Base-by-base conservation (phyloP, 768 basidiomycete genomes). In the Clavaria fumosa region DNA sequence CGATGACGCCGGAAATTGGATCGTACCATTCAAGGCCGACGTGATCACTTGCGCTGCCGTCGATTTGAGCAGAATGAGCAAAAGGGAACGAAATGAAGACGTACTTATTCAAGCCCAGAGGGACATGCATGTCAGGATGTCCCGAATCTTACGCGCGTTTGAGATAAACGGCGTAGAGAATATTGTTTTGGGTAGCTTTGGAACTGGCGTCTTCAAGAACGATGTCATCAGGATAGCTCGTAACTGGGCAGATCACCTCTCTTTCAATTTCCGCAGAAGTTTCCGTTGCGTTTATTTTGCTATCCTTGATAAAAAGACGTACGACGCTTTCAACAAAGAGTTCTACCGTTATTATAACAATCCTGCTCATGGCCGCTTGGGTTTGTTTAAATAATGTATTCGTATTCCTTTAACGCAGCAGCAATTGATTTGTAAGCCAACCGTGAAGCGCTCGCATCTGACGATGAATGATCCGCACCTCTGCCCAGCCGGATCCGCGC, bases 161-260 rank as follows among this genome's bases (percentile, higher is more conserved):
- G 71, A 82, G 54, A 59, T 61, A 37, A 62, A 71, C 47, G 72
- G 74, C 12, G 67, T 66, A 12, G 63, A 58, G 49, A 63, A 72
- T 46, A 43, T 84, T 34, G 72, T 84, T 0, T 56, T 85, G 20
- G 81, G 82, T 22, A 74, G 73, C 46, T 85, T 79, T 52, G 81
- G 81, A 9, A 83, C 82, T 1, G 81, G 82, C 2, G 80, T 78
- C 2, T 85, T 83, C 55, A 62, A 61, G 39, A 85, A 85, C 53
- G 58, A 65, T 23, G 67, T 80, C 17, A 50, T 55, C 28, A 57
- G 64, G 35, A 64, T 84, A 11, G 79, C 76, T 4, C 56, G 52
- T 23, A 63, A 76, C 31, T 85, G 81, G 75, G 68, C 63, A 31
- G 72, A 80, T 37, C 54, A 80, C 20, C 54, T 84, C 31, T 55